Evolutionary conservation across 1,284 basidiomycete genomes (phyloP), one percentile per base, ranked within the genome.

Genomic region (Pyrrhoderma lamaoense): DNA sequence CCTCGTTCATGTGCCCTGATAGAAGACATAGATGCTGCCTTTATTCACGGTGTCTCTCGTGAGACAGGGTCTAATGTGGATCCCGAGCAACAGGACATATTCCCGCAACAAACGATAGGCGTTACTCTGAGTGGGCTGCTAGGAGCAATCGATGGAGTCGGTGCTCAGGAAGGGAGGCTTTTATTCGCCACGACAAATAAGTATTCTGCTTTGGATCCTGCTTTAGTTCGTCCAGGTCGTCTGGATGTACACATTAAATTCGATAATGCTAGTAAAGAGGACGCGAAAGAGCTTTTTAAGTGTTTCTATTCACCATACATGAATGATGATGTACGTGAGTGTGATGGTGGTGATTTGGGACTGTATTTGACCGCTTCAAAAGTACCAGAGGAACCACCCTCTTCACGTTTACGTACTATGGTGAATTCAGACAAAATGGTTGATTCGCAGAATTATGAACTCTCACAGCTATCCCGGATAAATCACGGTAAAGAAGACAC

Each of bases 171-270:
- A 66, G 86, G 86, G 11, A 78, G 86, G 0, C 75, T 89, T 40
- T 70, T 89, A 1, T 85, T 85, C 53, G 85, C 85, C 2, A 88
- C 85, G 0, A 89, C 85, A 2, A 89, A 89, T 67, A 77, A 82
- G 56, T 82, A 82, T 63, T 58, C 64, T 8, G 68, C 75, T 3
- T 76, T 89, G 16, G 86, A 89, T 56, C 73, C 83, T 2, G 87
- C 87, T 0, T 72, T 89, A 19, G 78, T 76, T 56, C 77, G 87
- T n/a, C 82, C 86, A 2, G 87, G 87, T 35, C 79, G 86, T 3
- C 82, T 89, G 76, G 86, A 89, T 62, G 60, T 88, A n/a, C 83
- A 86, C 59, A 67, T 89, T 50, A 77, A 86, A 59, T 89, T 88
- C 65, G 76, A 75, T 58, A 70, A 80, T 19, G 80, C 86, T 7